phyloP scores from a whole-genome alignment of 176 grass and related monocot genomes.

The Thinopyrum elongatum region DNA sequence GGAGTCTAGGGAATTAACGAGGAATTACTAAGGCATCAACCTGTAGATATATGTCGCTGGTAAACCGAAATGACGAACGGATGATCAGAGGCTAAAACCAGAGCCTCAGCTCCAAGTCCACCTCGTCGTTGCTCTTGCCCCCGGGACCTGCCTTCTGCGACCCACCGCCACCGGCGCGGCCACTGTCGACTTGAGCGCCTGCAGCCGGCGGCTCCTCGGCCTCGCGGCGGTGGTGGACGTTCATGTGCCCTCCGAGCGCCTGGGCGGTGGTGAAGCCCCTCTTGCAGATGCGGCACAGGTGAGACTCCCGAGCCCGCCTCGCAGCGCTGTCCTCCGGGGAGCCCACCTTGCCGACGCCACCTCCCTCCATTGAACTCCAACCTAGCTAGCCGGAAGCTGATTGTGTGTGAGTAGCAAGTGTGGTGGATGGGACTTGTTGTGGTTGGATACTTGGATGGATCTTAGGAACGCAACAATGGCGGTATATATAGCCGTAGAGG shows the following conservation, averaged over 20 bases:
- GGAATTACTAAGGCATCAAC: no score
- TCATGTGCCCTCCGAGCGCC: constrained; percentile 79
- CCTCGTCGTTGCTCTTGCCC: no score
- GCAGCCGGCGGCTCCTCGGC: no score
- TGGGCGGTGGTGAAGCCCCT: constrained; percentile 72
- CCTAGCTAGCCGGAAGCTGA: not conserved
- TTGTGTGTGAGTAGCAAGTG: not conserved
- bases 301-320: constrained; percentile 32
- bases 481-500: constrained; percentile 17
- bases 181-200: no score
- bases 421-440: not conserved
- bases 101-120: no score
- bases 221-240: constrained; percentile 49
- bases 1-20: no score
- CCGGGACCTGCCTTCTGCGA: no score
- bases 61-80: no score
- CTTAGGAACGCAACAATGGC: not conserved
- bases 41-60: no score
- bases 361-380: constrained; percentile 28
- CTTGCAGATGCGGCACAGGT: constrained; percentile 64
- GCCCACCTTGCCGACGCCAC: constrained; percentile 7
- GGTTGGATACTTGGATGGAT: constrained; percentile 28
- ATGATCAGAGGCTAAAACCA: no score
- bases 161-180: no score
- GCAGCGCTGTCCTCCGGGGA: constrained; percentile 19